A percentile compares a stretch with the other conserved stretches of the same genome.
phyloP scores from a whole-genome alignment of 2,329 filamentous ascomycete species.

The Cladosporium sp. region DNA sequence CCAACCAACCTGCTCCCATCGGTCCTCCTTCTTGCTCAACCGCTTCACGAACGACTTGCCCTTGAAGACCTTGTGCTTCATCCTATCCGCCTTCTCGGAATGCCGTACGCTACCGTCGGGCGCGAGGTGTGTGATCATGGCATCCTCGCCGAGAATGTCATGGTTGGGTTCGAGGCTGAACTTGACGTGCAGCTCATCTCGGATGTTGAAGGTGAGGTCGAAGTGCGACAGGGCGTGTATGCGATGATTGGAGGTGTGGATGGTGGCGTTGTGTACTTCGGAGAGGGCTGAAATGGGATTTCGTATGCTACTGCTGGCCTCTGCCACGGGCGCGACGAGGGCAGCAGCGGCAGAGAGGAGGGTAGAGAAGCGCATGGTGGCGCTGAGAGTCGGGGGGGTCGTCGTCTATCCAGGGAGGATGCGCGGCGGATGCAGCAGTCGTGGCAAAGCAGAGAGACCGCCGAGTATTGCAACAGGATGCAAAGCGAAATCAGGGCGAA shows the following conservation, averaged over 20 bases:
- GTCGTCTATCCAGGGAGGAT: conserved; percentile 1
- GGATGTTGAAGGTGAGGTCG: conserved; percentile 72
- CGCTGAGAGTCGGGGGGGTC: conserved; percentile 6
- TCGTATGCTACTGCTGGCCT: conserved; percentile 56
- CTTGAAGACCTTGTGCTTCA: conserved; percentile 75
- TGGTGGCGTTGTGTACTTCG: conserved; percentile 64
- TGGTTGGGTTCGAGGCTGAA: conserved; percentile 83
- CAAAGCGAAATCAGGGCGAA: neutral
- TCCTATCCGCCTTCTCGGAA: conserved; percentile 64
- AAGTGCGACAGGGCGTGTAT: conserved; percentile 78
- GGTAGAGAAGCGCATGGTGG: conserved; percentile 15
- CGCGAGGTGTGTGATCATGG: conserved; percentile 65
- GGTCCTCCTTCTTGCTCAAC: conserved; percentile 45
- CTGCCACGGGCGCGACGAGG: conserved; percentile 17
- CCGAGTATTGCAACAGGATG: neutral
- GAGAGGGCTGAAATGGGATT: conserved; percentile 72
- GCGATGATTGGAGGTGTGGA: conserved; percentile 71
- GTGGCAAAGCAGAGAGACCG: neutral
- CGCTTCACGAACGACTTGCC: conserved; percentile 65
- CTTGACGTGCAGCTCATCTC: conserved; percentile 63
- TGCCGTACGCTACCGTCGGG: conserved; percentile 61
- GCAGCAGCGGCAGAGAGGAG: conserved; percentile 17
- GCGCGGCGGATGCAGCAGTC: neutral
- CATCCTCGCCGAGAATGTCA: conserved; percentile 74
- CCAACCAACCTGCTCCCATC: conserved; percentile 81